Percentiles rank a stretch among this genome's conserved stretches.
Evolutionary conservation across 2,329 filamentous ascomycete species (phyloP).

Genomic region (Alternaria sp.): DNA sequence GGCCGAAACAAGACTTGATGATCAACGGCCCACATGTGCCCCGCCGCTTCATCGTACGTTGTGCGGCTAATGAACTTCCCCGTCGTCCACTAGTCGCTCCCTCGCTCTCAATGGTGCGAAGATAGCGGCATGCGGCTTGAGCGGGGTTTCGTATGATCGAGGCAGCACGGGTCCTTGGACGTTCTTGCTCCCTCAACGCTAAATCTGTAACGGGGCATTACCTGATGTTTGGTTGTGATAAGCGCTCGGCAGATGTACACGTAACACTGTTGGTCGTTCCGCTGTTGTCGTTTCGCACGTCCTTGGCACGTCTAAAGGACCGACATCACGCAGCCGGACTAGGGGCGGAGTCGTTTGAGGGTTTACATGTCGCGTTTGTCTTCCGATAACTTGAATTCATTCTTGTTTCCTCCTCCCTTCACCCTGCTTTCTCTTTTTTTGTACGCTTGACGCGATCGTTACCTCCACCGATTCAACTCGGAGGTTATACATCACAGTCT

Average conservation of each 20-base stretch:
- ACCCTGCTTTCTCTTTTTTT: background rate
- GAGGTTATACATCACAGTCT: constrained; percentile 8
- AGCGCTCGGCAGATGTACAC: constrained; percentile 15
- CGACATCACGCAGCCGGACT: constrained; percentile 3
- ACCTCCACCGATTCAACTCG: constrained; percentile 24
- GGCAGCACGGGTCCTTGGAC: background rate
- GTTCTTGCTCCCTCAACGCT: background rate
- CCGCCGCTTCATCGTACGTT: constrained; percentile 3
- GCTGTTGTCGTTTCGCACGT: constrained; percentile 15
- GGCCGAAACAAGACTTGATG: constrained; percentile 15
- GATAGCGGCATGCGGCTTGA: constrained; percentile 4
- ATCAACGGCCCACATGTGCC: constrained; percentile 1
- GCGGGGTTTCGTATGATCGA: constrained; percentile 8
- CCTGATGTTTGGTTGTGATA: constrained; percentile 3
- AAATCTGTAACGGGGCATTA: constrained; percentile 3
- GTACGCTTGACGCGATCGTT: constrained; percentile 7
- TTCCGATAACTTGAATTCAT: background rate
- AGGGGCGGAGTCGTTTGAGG: constrained; percentile 3
- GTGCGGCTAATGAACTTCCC: constrained; percentile 7
- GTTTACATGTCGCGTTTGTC: background rate
- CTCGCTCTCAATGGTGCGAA: constrained; percentile 7
- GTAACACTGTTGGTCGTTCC: constrained; percentile 11
- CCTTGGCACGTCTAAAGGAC: constrained; percentile 15
- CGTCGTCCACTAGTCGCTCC: constrained; percentile 1
- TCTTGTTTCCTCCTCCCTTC: background rate